A percentile compares a stretch with the other conserved stretches of the same genome.
These are phyloP conservation scores for Cubamyces lactineus DNA, from an alignment of 768 basidiomycete genomes.

Conservation along the genomic window DNA sequence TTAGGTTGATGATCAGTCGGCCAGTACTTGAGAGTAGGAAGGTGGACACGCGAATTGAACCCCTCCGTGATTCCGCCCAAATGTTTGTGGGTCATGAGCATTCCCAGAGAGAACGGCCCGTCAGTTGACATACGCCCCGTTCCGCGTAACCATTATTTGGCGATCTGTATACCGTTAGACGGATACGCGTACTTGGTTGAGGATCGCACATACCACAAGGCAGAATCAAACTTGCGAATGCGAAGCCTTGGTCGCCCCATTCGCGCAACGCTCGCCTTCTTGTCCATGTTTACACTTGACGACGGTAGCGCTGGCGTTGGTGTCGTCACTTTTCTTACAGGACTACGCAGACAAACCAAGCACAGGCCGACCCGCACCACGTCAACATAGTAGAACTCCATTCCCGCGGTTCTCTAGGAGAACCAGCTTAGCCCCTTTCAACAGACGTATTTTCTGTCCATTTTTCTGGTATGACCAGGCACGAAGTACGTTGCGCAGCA, in stretches of 20 bases:
- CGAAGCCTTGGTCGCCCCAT: slow-evolving; percentile 39
- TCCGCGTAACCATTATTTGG: too few species aligned
- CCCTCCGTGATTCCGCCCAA: too few species aligned
- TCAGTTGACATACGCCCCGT: too few species aligned
- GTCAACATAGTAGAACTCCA: slow-evolving; percentile 16
- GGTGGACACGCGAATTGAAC: too few species aligned
- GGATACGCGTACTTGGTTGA: too few species aligned
- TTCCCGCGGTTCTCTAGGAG: slow-evolving; percentile 19
- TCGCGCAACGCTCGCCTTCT: slow-evolving; percentile 44
- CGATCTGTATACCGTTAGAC: too few species aligned
- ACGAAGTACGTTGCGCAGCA: slow-evolving; percentile 14
- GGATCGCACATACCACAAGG: too few species aligned
- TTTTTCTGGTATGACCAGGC: slow-evolving; percentile 19
- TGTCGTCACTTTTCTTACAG: slow-evolving; percentile 35
- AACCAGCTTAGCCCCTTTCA: slow-evolving; percentile 21
- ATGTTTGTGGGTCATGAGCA: too few species aligned
- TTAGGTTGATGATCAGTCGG: too few species aligned
- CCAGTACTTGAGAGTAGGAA: too few species aligned
- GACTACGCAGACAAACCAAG: too few species aligned
- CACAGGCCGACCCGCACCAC: neutral
- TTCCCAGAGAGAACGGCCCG: too few species aligned
- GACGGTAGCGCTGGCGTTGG: slow-evolving; percentile 43
- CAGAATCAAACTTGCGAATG: slow-evolving; percentile 39
- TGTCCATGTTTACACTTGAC: slow-evolving; percentile 42
- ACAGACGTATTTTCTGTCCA: slow-evolving; percentile 9